Base-by-base conservation (phyloP, 1,284 basidiomycete species). In the Mycena sp. region DNA sequence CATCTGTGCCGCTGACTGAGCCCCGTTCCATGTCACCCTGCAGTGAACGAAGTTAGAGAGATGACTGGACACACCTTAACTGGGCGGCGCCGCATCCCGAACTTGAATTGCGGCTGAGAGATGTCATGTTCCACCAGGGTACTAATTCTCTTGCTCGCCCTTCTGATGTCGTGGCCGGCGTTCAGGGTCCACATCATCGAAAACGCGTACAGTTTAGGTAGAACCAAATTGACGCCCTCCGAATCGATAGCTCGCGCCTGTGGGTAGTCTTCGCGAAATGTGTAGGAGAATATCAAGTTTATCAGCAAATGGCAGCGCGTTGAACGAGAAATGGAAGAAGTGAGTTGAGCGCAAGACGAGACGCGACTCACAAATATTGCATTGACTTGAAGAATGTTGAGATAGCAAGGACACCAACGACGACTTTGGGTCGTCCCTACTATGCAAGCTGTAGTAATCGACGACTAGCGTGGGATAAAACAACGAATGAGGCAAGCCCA, bases 171-270 rank as follows among this genome's bases (percentile, higher is more conserved):
- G 12, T 19, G n/a, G 17, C 58, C 40, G 12, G 38, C 49, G 17
- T 61, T 61, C 23, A 61, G 50, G 3, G 58, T 61, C 58, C 58
- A 53, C 58, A 61, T 54, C 38, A 61, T 41, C 28, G 58, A 61
- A 37, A 61, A 54, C 21, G 51, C 58, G 41, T 45, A 53, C 10
- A 61, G 25, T 23, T 61, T 61, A 3, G 50, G 23, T 16, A 61
- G 43, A 1, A 54, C 43, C 1, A 48, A 29, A 19, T 40, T 48
- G 4, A 19, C 21, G 2, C 41, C 40, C 25, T 6, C n/a, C 23
- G 50, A 1, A 1, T 50, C 58, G 2, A 7, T 19, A 7, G 35
- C 29, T 9, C 58, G 58, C 25, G 43, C 41, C 11, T 23, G 10
- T 3, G 48, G 58, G 21, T 45, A 54, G 4, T n/a, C 28, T 2